Base-by-base conservation (phyloP, 1,284 basidiomycete species). In the Rugosomyces carneus region DNA sequence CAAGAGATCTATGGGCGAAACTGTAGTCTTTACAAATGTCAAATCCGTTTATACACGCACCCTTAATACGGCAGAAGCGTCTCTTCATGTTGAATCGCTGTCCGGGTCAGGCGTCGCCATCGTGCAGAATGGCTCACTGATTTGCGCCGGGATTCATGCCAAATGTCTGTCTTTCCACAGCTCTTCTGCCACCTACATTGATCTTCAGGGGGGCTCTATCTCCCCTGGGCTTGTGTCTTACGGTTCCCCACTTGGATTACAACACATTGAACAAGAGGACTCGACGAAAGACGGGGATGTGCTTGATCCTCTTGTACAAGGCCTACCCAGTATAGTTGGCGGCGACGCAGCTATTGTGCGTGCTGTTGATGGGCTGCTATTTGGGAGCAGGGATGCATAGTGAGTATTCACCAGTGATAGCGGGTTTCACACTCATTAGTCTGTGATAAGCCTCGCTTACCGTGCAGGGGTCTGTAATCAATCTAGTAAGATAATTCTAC, bases 361-460 rank as follows among this genome's bases (percentile, higher is more conserved):
- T 32, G 90, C 85, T 1, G 76, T 74, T 6, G 90, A 93, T 58
- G 90, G 89, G 0, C 72, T 91, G 10, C 69, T 78, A 49, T 91
- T 84, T 59, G 79, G 72, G 1, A 81, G 79, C 31, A 76, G 89
- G 15, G 77, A 90, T 62, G 78, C 82, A 23, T 69, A 89, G 86
- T 88, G 59, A 54, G 85, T 72, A 31, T 16, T 34, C 5, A 10
- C 37, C 26, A 20, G 29, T 2, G 24, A 35, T 31, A 55, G 47
- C 24, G 19, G 32, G 34, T 27, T 18, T n/a, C 51, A 45, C 44
- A 10, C 24, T 41, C 23, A 47, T 37, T 7, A 20, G 13, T 45
- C 19, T 23, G 42, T 45, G 11, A 31, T 34, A 1, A 85, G 82
- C 23, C 65, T 80, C 1, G 76, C 81, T 2, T 80, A 81, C 57